Evolutionary conservation across 176 grass and related monocot genomes (phyloP).

Genomic region (Oryza meyeriana): DNA sequence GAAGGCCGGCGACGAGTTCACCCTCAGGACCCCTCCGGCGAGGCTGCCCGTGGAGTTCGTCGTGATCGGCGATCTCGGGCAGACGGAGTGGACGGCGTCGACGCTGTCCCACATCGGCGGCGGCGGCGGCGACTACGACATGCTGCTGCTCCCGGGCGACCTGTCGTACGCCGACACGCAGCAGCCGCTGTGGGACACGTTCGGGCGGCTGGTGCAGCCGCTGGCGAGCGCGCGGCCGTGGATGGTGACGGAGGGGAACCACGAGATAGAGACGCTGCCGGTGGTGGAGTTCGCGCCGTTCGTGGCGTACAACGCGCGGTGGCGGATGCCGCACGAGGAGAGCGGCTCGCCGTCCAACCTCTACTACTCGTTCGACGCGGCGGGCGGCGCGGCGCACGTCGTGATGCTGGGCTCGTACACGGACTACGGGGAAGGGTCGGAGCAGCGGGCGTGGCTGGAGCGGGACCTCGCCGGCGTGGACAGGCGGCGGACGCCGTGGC

Average conservation of each 20-base stretch:
- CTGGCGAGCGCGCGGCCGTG: conserved; percentile 76
- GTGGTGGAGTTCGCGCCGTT: conserved; percentile 27
- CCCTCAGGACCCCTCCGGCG: conserved; percentile 64
- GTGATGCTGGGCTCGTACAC: conserved; percentile 76
- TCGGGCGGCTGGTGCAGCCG: conserved; percentile 62
- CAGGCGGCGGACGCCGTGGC: conserved; percentile 26
- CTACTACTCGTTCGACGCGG: conserved; percentile 75
- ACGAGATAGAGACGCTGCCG: conserved; percentile 57
- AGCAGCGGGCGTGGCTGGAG: conserved; percentile 50
- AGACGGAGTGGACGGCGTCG: conserved; percentile 54
- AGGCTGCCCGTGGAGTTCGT: conserved; percentile 58
- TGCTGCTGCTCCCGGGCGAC: conserved; percentile 63
- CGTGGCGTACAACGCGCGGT: conserved; percentile 67
- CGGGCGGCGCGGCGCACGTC: conserved; percentile 50
- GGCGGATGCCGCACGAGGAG: conserved; percentile 58
- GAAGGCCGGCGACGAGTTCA: conserved; percentile 46
- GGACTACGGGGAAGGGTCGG: conserved; percentile 29
- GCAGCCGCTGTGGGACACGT: conserved; percentile 60
- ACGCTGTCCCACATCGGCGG: conserved; percentile 64
- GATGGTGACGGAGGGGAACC: conserved; percentile 86
- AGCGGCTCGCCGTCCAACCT: conserved; percentile 38
- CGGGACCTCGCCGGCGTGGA: conserved; percentile 42
- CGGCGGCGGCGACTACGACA: conserved; percentile 34
- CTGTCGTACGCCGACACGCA: conserved; percentile 62
- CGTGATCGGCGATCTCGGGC: conserved; percentile 64